A percentile compares a stretch with the other conserved stretches of the same genome.
Evolutionary conservation across 129 eudicot species (phyloP).

Genomic region (Gnaphalium uliginosum): DNA sequence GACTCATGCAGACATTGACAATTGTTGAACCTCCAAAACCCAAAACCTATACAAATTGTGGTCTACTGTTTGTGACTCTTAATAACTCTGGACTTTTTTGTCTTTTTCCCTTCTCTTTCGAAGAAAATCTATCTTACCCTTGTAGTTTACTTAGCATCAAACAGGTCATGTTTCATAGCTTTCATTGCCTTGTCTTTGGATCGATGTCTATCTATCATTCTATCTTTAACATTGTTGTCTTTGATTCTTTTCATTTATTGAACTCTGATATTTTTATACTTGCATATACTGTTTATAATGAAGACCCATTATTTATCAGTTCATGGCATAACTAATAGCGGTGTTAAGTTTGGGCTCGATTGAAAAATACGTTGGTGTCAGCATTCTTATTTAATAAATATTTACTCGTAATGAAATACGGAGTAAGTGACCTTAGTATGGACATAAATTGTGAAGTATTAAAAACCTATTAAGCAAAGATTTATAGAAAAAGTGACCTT

Average conservation of each 20-base stretch:
- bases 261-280: slow-evolving; percentile 5
- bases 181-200: slow-evolving; percentile 20
- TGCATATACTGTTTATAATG: background rate
- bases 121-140: slow-evolving; percentile 31
- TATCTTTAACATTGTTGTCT: slow-evolving; percentile 14
- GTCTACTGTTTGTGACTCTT: slow-evolving; percentile 32
- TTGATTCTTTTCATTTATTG: background rate
- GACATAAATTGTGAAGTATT: background rate
- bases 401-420: too few relatives aligned
- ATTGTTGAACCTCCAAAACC: slow-evolving; percentile 27
- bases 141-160: slow-evolving; percentile 26
- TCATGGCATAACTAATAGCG: too few relatives aligned
- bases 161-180: slow-evolving; percentile 26
- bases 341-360: too few relatives aligned
- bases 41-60: slow-evolving; percentile 23
- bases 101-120: slow-evolving; percentile 12
- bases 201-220: background rate
- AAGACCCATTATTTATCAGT: too few relatives aligned
- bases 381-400: too few relatives aligned
- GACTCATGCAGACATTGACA: slow-evolving; percentile 29
- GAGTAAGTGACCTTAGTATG: too few relatives aligned
- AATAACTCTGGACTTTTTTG: slow-evolving; percentile 33
- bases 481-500: background rate
- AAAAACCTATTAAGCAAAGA: background rate
- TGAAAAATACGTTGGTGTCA: too few relatives aligned